Base-by-base conservation (phyloP, 108 stramenopile species). In the Fragilariopsis cylindrus region DNA sequence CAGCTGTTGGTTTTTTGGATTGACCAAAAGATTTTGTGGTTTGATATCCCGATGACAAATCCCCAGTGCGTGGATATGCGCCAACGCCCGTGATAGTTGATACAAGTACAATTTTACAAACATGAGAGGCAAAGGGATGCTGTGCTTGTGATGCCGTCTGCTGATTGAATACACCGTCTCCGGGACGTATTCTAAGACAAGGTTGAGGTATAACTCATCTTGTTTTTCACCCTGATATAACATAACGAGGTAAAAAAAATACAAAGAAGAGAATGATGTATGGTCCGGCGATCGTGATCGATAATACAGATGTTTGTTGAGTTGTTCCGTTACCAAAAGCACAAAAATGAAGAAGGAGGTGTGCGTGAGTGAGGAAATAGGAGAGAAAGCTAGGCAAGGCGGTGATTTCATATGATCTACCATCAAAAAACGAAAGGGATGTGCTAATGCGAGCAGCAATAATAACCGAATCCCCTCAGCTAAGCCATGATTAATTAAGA, bases 31-130 rank as follows among this genome's bases (percentile, higher is more conserved):
- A 76, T 99, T 99, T 74, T 99, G 98, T 39, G 98, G 98, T 88
- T 99, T 99, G 76, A 99, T 98, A 85, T 99, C 98, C 8, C 98
- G 90, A 81, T 99, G 97, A 82, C 98, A 98, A 67, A 99, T 98
- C 9, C 97, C 98, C 48, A 97, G 74, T 41, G 85, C 79, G 72
- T 99, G 98, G 71, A 99, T 98, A 80, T 99, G 98, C 4, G 97
- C 96, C 64, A 99, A 77, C 6, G 98, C 97, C 40, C 98, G 84
- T 49, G 92, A 90, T 11, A 98, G 94, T 83, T 99, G 99, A 85
- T 97, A 99, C 43, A 98, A 81, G 82, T 98, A 99, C 7, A 99
- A 87, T 88, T 98, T 96, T 71, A 96, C 97, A 75, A 86, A 88
- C 41, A 96, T 65, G 40, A 92, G 75, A 13, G 98, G 98, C 57